phyloP scores from a whole-genome alignment of 2,329 filamentous ascomycete species.

The Aspergillus awamori region DNA sequence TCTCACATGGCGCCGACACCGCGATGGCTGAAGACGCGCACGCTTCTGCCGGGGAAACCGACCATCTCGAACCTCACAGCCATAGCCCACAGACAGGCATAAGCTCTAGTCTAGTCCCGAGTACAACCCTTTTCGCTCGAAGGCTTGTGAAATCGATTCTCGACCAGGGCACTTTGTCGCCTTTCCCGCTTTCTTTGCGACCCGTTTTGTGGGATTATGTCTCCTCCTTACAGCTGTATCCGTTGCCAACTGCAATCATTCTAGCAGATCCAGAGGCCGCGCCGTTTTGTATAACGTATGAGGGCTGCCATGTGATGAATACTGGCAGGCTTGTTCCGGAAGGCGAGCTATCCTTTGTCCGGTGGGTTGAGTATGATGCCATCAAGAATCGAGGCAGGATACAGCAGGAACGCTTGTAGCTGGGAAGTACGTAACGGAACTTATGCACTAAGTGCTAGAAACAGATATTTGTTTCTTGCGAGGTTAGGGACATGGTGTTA shows the following conservation, averaged over 20 bases:
- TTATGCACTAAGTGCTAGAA: neutral
- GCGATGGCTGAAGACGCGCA: constrained; percentile 32
- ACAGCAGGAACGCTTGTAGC: constrained; percentile 63
- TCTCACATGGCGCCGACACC: constrained; percentile 53
- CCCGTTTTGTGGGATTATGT: constrained; percentile 91
- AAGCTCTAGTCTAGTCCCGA: constrained; percentile 27
- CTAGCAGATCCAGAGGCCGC: constrained; percentile 80
- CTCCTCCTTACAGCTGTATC: constrained; percentile 77
- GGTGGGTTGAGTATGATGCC: constrained; percentile 87
- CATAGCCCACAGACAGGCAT: constrained; percentile 21
- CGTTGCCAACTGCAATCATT: constrained; percentile 80
- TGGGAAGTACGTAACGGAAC: neutral
- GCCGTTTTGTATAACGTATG: constrained; percentile 86
- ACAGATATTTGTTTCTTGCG: neutral
- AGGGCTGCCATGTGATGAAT: constrained; percentile 95
- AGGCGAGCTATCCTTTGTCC: constrained; percentile 67
- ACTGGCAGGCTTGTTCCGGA: constrained; percentile 75
- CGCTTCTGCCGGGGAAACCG: constrained; percentile 17
- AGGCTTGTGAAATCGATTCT: constrained; percentile 88
- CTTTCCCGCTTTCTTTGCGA: constrained; percentile 76
- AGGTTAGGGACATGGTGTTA: neutral
- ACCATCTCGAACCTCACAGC: constrained; percentile 34
- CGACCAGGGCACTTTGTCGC: constrained; percentile 85
- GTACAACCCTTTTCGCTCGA: constrained; percentile 57
- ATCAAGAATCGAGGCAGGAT: constrained; percentile 62